Base-by-base conservation (phyloP, 106 monocot genomes). In the Dioscorea zingiberensis region DNA sequence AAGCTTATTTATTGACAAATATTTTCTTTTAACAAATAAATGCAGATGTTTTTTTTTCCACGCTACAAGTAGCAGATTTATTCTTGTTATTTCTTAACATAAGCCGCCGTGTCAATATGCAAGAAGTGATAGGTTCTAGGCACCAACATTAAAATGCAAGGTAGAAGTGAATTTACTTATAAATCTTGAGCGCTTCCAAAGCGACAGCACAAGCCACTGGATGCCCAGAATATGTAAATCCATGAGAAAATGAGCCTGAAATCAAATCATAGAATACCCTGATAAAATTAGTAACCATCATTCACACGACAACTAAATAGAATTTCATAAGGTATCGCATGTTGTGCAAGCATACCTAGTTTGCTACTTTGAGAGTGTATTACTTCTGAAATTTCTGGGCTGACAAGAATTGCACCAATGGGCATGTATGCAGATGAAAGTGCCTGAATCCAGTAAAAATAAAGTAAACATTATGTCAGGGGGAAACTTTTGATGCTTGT, bases 151-250 rank as follows among this genome's bases (percentile, higher is more conserved):
- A 38, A 38, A 38, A 38, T 38, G 38, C 19, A 61, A 61, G 11
- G 53, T 15, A 38, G 15, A 21, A 32, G 21, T 63, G 19, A 6
- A 23, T 30, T 53, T 73, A 98, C 97, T 73, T 79, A 24, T 98
- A 98, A 71, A 98, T 88, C 63, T 88, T 98, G 48, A 98, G 38
- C 58, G 97, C 84, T 85, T 98, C 92, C 60, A 86, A 45, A 18
- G 97, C 97, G 68, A 98, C 97, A 58, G 92, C 97, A 74, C 97
- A 98, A 14, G 97, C 55, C 27, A 88, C 97, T 26, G 97, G 97
- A 78, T 98, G 97, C 23, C 97, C 97, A 17, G 92, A 98, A 68
- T 98, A 98, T 21, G 97, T 98, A 64, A 98, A 98, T 60, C 97
- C 97, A 78, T 98, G 97, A 59, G 92, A 58, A 77, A 98, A 98